phyloP scores from a whole-genome alignment of 805 yeast species.

The Metschnikowia drakensbergensis region DNA sequence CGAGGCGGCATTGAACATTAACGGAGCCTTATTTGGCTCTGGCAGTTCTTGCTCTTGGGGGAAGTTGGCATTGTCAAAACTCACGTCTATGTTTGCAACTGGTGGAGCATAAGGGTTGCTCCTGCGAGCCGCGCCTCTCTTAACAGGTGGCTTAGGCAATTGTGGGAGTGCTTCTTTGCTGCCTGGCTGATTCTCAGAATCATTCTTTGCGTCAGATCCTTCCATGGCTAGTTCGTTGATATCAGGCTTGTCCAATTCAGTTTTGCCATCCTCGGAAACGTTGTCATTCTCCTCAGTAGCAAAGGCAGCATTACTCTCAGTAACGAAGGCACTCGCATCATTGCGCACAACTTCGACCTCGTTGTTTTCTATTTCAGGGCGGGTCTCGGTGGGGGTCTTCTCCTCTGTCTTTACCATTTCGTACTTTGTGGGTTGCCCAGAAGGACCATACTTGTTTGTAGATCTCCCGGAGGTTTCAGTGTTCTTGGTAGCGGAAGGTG shows the following conservation, averaged over 20 bases:
- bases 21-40: conserved; percentile 5
- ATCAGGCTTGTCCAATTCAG: not conserved
- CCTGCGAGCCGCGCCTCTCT: not conserved
- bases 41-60: conserved; percentile 7
- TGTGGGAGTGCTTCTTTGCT: not conserved
- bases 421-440: conserved; percentile 8
- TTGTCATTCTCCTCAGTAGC: not conserved
- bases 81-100: conserved; percentile 29
- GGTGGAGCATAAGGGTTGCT: conserved; percentile 6
- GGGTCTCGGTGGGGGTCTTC: not conserved
- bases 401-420: conserved; percentile 9
- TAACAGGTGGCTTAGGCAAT: not conserved
- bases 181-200: not conserved
- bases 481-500: conserved; percentile 15
- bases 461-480: not conserved
- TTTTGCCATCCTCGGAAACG: not conserved
- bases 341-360: not conserved
- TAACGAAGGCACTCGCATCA: not conserved
- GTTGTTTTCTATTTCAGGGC: not conserved
- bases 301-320: not conserved
- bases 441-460: conserved; percentile 13
- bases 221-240: not conserved
- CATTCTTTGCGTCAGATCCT: not conserved
- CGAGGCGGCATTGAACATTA: conserved; percentile 9
- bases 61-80: conserved; percentile 25